These are phyloP conservation scores for Mycena filopes DNA, from an alignment of 768 basidiomycete genomes.

Conservation along the genomic window DNA sequence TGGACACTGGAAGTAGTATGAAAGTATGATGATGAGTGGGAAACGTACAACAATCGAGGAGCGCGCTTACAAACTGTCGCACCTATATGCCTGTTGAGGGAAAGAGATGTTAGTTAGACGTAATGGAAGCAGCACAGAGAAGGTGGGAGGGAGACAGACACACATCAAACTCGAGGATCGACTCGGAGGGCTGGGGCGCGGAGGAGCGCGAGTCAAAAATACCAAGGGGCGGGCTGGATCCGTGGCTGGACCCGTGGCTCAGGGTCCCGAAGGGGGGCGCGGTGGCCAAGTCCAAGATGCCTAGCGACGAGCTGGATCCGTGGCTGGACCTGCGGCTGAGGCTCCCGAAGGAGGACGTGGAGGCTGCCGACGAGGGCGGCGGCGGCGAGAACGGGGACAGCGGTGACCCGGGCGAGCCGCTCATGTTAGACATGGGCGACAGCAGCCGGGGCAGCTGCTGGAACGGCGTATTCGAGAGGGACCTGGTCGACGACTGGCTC, in stretches of 20 bases:
- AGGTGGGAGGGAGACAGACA: neutral
- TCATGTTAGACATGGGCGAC: constrained; percentile 17
- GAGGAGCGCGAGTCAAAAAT: constrained; percentile 22
- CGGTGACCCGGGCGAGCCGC: constrained; percentile 30
- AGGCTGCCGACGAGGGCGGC: constrained; percentile 46
- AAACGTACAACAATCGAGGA: constrained; percentile 21
- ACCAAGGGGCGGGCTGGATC: constrained; percentile 24
- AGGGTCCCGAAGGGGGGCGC: constrained; percentile 15
- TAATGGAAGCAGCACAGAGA: neutral
- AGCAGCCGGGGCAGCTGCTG: constrained; percentile 9
- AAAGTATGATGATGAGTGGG: constrained; percentile 5
- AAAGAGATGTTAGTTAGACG: neutral
- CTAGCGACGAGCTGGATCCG: constrained; percentile 23
- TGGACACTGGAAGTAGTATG: constrained; percentile 60
- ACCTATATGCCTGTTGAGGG: constrained; percentile 34
- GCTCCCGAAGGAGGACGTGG: constrained; percentile 11
- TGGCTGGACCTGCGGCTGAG: neutral
- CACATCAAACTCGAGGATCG: constrained; percentile 14
- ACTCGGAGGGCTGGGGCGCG: constrained; percentile 16
- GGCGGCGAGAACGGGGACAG: constrained; percentile 58
- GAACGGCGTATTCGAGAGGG: constrained; percentile 12
- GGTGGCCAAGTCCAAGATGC: constrained; percentile 20
- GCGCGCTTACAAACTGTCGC: constrained; percentile 40
- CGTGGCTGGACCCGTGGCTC: neutral
- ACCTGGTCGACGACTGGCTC: constrained; percentile 9